Percentiles rank a stretch among this genome's conserved stretches.
phyloP scores from a whole-genome alignment of 768 basidiomycete genomes.

The Tylopilus sp. region DNA sequence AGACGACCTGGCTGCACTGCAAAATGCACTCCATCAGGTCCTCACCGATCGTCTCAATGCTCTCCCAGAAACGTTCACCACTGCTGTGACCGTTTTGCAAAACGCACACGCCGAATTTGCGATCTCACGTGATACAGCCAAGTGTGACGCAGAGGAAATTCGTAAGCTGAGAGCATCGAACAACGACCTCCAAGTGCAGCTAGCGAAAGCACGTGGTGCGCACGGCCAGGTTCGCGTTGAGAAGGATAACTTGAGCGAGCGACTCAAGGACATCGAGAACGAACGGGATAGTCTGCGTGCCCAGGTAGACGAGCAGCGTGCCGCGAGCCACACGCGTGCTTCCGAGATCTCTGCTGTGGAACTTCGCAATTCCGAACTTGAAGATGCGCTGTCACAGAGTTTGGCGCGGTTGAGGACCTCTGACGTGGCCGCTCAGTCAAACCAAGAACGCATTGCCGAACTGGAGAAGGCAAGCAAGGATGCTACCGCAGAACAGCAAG shows the following conservation, averaged over 20 bases:
- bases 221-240: constrained; percentile 80
- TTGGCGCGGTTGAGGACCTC: constrained; percentile 67
- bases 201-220: constrained; percentile 72
- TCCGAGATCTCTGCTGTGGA: constrained; percentile 47
- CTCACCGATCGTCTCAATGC: constrained; percentile 50
- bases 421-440: constrained; percentile 62
- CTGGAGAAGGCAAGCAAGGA: constrained; percentile 63
- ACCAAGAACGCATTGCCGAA: constrained; percentile 55
- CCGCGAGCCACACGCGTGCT: constrained; percentile 38
- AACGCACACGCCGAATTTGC: constrained; percentile 60
- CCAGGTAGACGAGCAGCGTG: constrained; percentile 55
- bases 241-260: constrained; percentile 70
- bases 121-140: constrained; percentile 51
- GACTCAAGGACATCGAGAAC: constrained; percentile 52
- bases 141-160: constrained; percentile 68
- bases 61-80: constrained; percentile 57
- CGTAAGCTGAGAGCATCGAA: constrained; percentile 51
- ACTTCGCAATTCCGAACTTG: constrained; percentile 55
- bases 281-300: constrained; percentile 61
- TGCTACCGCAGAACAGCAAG: constrained; percentile 50
- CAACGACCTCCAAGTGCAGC: constrained; percentile 65
- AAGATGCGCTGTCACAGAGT: constrained; percentile 72
- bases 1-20: constrained; percentile 46
- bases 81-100: constrained; percentile 54
- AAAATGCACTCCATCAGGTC: constrained; percentile 51